Evolutionary conservation across 768 basidiomycete species (phyloP).

Genomic region (Tremella yokohamensis): DNA sequence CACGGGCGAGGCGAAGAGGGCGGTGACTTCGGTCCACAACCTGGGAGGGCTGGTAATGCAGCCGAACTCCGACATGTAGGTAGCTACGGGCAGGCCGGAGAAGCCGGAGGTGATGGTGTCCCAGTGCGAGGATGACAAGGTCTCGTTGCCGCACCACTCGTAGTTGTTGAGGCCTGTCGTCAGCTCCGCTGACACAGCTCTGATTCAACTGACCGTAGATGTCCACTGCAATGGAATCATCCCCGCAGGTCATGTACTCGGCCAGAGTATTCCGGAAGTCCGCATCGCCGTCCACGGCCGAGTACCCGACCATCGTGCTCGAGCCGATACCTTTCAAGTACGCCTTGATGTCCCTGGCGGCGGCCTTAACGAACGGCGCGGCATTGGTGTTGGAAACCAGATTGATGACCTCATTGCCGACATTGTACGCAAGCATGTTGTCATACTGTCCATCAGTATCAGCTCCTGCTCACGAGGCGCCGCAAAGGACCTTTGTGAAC

Average conservation of each 20-base stretch:
- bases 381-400: slow-evolving; percentile 59
- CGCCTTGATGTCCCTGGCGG: slow-evolving; percentile 79
- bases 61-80: slow-evolving; percentile 88
- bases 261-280: slow-evolving; percentile 64
- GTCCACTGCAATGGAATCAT: slow-evolving; percentile 67
- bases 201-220: slow-evolving; percentile 65
- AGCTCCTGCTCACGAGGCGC: background rate
- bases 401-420: slow-evolving; percentile 79
- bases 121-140: slow-evolving; percentile 60
- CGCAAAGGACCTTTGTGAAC: slow-evolving; percentile 56
- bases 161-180: slow-evolving; percentile 54
- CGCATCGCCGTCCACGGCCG: slow-evolving; percentile 71
- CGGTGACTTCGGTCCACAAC: slow-evolving; percentile 73
- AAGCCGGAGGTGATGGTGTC: slow-evolving; percentile 48
- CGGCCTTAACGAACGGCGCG: slow-evolving; percentile 81
- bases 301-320: slow-evolving; percentile 71
- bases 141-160: slow-evolving; percentile 74
- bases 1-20: slow-evolving; percentile 71
- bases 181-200: background rate
- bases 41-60: slow-evolving; percentile 64
- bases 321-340: slow-evolving; percentile 68
- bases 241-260: slow-evolving; percentile 75
- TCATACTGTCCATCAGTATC: slow-evolving; percentile 60
- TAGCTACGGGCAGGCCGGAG: slow-evolving; percentile 64
- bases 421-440: slow-evolving; percentile 83